These are phyloP conservation scores for Populus euphratica DNA, from an alignment of 345 rosid genomes.

Conservation along the genomic window DNA sequence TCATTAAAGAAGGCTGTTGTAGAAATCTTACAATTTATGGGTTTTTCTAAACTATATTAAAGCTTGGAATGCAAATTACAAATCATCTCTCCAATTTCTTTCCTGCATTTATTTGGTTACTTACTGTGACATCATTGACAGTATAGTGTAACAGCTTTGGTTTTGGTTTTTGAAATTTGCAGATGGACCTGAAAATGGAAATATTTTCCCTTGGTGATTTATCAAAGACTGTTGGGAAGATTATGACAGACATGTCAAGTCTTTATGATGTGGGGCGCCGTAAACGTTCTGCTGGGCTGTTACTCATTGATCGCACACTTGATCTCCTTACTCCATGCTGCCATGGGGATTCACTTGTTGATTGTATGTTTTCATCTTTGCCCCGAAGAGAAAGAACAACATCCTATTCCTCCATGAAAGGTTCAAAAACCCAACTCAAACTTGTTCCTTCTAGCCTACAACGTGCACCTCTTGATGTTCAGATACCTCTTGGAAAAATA, in stretches of 20 bases:
- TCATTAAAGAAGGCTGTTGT: background rate
- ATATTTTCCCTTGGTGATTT: constrained; percentile 87
- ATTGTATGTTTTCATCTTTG: constrained; percentile 75
- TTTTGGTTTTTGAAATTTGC: constrained; percentile 33
- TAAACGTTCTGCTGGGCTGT: constrained; percentile 79
- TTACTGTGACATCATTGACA: background rate
- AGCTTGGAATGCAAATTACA: too few species aligned
- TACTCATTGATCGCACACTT: constrained; percentile 86
- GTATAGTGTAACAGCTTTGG: constrained; percentile 15
- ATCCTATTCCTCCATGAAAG: constrained; percentile 30
- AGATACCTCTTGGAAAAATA: constrained; percentile 68
- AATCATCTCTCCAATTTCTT: too few species aligned
- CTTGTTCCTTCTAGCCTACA: constrained; percentile 42
- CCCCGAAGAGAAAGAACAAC: constrained; percentile 61
- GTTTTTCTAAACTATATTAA: too few species aligned
- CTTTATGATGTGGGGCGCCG: constrained; percentile 97
- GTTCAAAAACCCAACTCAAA: constrained; percentile 51
- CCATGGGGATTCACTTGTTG: constrained; percentile 88
- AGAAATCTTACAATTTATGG: background rate
- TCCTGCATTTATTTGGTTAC: background rate
- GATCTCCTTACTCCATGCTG: constrained; percentile 92
- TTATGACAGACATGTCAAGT: constrained; percentile 95
- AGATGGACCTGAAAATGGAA: constrained; percentile 98
- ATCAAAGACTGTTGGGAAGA: constrained; percentile 87
- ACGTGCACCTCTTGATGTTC: constrained; percentile 68